Conservation (phyloP, 805 yeast genomes). For the Candida coleopterorum region DNA sequence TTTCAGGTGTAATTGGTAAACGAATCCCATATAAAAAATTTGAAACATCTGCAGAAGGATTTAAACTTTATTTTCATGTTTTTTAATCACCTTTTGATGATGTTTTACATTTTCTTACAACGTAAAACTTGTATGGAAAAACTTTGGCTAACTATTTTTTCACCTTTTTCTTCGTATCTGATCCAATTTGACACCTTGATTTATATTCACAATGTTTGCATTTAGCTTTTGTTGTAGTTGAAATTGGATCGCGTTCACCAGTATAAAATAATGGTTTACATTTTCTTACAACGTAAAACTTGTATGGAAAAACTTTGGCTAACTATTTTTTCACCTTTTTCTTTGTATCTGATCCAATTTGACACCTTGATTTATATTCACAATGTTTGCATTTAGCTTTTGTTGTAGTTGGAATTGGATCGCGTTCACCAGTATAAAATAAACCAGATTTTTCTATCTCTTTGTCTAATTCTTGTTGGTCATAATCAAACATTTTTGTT, state of each 20-base stretch:
- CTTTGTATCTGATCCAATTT: slow-evolving; percentile 3
- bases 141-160: too few species aligned
- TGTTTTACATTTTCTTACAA: slow-evolving; percentile 12
- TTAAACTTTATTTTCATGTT: slow-evolving; percentile 8
- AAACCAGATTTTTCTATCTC: slow-evolving; percentile 30
- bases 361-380: slow-evolving; percentile 38
- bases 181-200: slow-evolving; percentile 13
- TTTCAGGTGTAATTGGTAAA: slow-evolving; percentile 34
- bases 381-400: slow-evolving; percentile 49
- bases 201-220: slow-evolving; percentile 57
- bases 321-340: too few species aligned
- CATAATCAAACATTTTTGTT: slow-evolving; percentile 35
- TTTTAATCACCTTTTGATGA: slow-evolving; percentile 23
- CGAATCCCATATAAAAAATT: slow-evolving; percentile 33
- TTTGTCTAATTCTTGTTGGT: slow-evolving; percentile 21
- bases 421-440: slow-evolving; percentile 58
- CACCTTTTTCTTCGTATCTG: too few species aligned
- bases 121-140: too few species aligned
- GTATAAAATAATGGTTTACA: too few species aligned
- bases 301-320: too few species aligned
- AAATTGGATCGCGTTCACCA: slow-evolving; percentile 49
- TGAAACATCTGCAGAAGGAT: slow-evolving; percentile 25
- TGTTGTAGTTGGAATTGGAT: slow-evolving; percentile 41
- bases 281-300: too few species aligned
- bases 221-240: slow-evolving; percentile 34